Percentiles rank a stretch among this genome's conserved stretches.
Evolutionary conservation across 352 stramenopile genomes (phyloP).

Genomic region (Phytopythium oedochilum): DNA sequence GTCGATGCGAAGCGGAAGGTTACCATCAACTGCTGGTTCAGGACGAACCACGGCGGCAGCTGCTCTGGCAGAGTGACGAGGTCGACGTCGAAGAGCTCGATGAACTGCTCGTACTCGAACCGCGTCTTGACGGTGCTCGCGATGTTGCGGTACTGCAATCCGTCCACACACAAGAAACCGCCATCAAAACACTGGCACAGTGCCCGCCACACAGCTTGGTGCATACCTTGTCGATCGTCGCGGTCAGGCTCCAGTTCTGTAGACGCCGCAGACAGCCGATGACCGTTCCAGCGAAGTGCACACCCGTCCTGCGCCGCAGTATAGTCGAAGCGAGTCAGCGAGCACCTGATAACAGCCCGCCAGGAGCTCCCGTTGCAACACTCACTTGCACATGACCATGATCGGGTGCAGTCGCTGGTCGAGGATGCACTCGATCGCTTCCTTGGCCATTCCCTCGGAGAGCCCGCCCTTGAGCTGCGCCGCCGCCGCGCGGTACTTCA

Average conservation of each 20-base stretch:
- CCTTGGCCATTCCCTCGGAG: slow-evolving; percentile 81
- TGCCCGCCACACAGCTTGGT: not conserved
- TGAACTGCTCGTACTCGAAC: slow-evolving; percentile 89
- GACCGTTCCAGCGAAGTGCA: slow-evolving; percentile 74
- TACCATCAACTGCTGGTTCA: slow-evolving; percentile 79
- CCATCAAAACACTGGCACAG: not conserved
- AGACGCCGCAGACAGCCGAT: slow-evolving; percentile 78
- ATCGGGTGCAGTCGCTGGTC: slow-evolving; percentile 76
- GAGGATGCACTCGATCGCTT: slow-evolving; percentile 81
- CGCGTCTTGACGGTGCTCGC: slow-evolving; percentile 82
- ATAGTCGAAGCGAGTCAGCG: not conserved
- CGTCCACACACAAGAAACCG: not conserved
- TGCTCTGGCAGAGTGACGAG: slow-evolving; percentile 77
- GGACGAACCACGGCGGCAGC: slow-evolving; percentile 73
- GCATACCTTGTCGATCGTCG: slow-evolving; percentile 79
- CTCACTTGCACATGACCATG: slow-evolving; percentile 87
- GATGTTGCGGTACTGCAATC: slow-evolving; percentile 74
- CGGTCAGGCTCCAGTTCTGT: slow-evolving; percentile 85
- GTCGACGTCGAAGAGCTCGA: slow-evolving; percentile 86
- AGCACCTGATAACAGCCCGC: not conserved
- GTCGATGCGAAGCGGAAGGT: no score
- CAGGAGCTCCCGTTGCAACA: not conserved
- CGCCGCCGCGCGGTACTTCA: slow-evolving; percentile 71
- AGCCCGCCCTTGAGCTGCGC: slow-evolving; percentile 60
- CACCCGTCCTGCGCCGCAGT: slow-evolving; percentile 42